These are phyloP conservation scores for Terfezia boudieri DNA, from an alignment of 495 filamentous ascomycete genomes.

Conservation along the genomic window DNA sequence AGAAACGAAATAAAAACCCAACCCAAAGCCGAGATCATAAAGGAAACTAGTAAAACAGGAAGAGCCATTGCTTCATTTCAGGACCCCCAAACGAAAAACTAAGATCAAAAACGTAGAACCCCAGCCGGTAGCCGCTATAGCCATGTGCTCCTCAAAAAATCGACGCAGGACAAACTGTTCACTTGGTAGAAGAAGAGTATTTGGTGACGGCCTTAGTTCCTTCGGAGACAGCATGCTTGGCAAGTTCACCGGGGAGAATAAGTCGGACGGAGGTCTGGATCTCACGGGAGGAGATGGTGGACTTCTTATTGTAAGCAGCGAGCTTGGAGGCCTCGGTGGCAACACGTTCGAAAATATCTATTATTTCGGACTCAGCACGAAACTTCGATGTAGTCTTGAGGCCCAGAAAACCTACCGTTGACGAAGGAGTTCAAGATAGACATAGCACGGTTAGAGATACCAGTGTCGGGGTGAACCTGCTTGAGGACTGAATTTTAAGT, in stretches of 20 bases:
- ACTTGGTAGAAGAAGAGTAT: constrained; percentile 99
- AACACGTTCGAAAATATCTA: constrained; percentile 98
- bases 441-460: constrained; percentile 99
- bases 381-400: not conserved
- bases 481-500: constrained; percentile 53
- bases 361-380: constrained; percentile 7
- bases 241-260: constrained; percentile 93
- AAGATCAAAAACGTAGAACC: not conserved
- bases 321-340: constrained; percentile 98
- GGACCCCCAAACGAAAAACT: not conserved
- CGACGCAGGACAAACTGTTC: constrained; percentile 28
- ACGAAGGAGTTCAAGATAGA: constrained; percentile 99
- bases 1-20: not conserved
- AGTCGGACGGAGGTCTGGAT: constrained; percentile 98
- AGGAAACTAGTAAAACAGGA: not conserved
- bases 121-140: not conserved
- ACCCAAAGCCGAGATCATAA: not conserved
- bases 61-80: not conserved
- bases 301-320: constrained; percentile 99
- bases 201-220: constrained; percentile 99
- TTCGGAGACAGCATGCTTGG: constrained; percentile 98
- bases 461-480: constrained; percentile 98
- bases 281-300: constrained; percentile 96
- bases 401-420: constrained; percentile 48
- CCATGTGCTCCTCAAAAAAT: not conserved